Base-by-base conservation (phyloP, 139 green algal genomes). In the Trebouxia sp. region DNA sequence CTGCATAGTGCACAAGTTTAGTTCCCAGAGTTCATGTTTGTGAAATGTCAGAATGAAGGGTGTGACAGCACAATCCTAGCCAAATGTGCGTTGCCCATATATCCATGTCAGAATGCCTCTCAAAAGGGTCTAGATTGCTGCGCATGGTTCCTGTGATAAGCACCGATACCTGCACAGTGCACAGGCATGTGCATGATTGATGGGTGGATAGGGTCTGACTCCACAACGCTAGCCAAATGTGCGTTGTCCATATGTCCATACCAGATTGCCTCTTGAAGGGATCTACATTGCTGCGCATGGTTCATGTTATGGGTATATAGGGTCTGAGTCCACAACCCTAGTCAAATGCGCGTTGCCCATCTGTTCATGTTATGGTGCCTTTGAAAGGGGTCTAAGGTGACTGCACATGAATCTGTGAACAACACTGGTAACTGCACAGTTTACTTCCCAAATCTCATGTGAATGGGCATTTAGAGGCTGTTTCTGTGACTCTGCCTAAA, bases 401-500 rank as follows among this genome's bases (percentile, higher is more conserved):
- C 28, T 87, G 43, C 96, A 87, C 42, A 99, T 82, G 12, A 84
- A 95, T 41, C 96, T 50, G 80, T 91, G 83, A 99, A 99, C 50
- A 99, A 91, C 42, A 98, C 90, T 0, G 96, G 95, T 58, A 98
- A 95, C 90, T 98, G 91, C n/a, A n/a, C n/a, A n/a, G n/a, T n/a
- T n/a, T n/a, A n/a, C n/a, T n/a, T n/a, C n/a, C n/a, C n/a, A n/a
- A n/a, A n/a, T n/a, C n/a, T n/a, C 28, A 58, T 69, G 17, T 22
- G n/a, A n/a, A n/a, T n/a, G n/a, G n/a, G n/a, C n/a, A n/a, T n/a
- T 66, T 30, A 65, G 65, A 47, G 26, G 42, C 81, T 1, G 47
- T n/a, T 41, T 82, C 51, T 62, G 79, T 47, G n/a, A 76, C 43
- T 22, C 45, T 28, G 7, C 72, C 74, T 45, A 92, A 76, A 17